Percentiles rank a stretch among this genome's conserved stretches.
phyloP scores from a whole-genome alignment of 164 flowering plant species.

The Annona squamosa region DNA sequence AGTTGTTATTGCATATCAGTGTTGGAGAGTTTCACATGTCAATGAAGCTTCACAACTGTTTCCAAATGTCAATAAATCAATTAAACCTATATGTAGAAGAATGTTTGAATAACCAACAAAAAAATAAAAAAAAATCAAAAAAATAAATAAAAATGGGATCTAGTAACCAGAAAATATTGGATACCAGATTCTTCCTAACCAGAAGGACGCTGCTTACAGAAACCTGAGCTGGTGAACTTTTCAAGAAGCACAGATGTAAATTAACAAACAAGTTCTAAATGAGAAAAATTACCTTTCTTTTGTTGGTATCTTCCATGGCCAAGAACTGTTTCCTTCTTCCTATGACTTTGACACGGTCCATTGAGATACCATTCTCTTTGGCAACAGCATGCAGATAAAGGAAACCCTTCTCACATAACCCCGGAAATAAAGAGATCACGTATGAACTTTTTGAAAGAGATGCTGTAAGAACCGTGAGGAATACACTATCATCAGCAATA shows the following conservation, averaged over 20 bases:
- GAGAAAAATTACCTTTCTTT: slow-evolving; percentile 45
- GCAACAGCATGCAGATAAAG: slow-evolving; percentile 61
- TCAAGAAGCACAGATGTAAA: neutral
- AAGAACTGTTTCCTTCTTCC: slow-evolving; percentile 33
- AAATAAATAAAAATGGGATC: neutral
- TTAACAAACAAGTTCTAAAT: neutral
- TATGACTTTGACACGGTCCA: slow-evolving; percentile 51
- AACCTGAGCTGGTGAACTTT: neutral
- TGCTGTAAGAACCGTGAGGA: slow-evolving; percentile 54
- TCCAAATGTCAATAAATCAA: too few species aligned
- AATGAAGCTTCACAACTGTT: too few species aligned
- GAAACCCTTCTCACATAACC: slow-evolving; percentile 51
- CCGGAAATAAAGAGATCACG: slow-evolving; percentile 71
- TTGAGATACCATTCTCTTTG: slow-evolving; percentile 54
- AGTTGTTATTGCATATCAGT: too few species aligned
- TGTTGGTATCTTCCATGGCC: slow-evolving; percentile 50
- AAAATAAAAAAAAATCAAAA: too few species aligned
- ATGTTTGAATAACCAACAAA: too few species aligned
- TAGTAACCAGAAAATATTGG: neutral
- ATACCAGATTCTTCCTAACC: neutral
- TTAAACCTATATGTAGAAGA: too few species aligned
- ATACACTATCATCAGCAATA: slow-evolving; percentile 85
- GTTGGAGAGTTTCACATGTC: too few species aligned
- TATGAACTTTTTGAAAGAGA: slow-evolving; percentile 43
- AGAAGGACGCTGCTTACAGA: neutral